Base-by-base conservation (phyloP, 2,329 filamentous ascomycete genomes). In the Madurella fahalii region DNA sequence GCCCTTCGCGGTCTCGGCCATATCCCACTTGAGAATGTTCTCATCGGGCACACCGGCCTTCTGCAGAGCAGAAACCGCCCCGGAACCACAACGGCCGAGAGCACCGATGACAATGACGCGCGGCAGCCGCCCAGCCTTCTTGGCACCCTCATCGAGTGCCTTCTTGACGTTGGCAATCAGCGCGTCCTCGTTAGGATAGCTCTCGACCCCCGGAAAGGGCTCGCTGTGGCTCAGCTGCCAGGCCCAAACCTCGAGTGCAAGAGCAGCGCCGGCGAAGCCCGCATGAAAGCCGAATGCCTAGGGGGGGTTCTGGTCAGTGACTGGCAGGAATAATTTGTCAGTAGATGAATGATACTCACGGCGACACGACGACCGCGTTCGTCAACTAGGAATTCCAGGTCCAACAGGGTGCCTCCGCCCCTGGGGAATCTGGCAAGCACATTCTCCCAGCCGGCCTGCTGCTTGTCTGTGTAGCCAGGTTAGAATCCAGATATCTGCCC, bases 41-140 rank as follows among this genome's bases (percentile, higher is more conserved):
- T 83, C 78, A 18, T 83, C 79, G 13, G 84, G 78, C 47, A 93
- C 78, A 54, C 91, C 92, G 13, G 85, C 86, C 72, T 86, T 84
- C 63, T 83, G 76, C 70, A 88, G 89, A 56, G 93, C 77, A 64
- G 95, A 88, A 39, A 93, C 85, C 17, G 92, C 92, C 58, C 93
- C 93, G 44, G 81, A 83, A 53, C 92, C 91, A 68, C 92, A 96
- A 62, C 92, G 84, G 40, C 89, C 86, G n/a, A 87, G 77, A 2
- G 83, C 90, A 60, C 93, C 93, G 60, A 96, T 93, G 50, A 96
- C 85, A 57, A 97, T 82, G 57, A 91, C 83, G 59, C 82, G 82
- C 4, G 91, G 91, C 63, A 81, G 75, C 60, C 78, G 80, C 47
- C 88, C 87, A 9, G 78, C 78, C 68, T 88, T 84, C 30, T 71